These are phyloP conservation scores for Salix koriyanagi DNA, from an alignment of 345 rosid genomes.

Conservation along the genomic window DNA sequence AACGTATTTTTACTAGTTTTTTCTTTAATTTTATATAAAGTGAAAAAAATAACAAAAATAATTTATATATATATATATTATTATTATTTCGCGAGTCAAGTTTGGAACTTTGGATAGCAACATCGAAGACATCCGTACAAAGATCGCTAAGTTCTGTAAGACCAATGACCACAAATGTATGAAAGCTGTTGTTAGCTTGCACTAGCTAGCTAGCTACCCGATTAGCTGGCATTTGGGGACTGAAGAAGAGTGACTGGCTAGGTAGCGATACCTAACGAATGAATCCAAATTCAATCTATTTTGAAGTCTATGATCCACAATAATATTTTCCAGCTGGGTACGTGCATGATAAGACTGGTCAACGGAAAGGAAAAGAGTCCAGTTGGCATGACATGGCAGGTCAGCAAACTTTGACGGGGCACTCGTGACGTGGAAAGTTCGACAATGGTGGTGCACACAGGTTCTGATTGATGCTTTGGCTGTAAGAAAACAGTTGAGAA, in stretches of 20 bases:
- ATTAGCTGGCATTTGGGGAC: constrained; percentile 3
- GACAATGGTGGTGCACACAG: constrained; percentile 15
- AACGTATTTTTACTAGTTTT: no score
- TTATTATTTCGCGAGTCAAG: no score
- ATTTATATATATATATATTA: no score
- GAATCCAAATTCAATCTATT: constrained; percentile 8
- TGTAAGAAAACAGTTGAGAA: constrained; percentile 5
- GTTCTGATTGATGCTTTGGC: constrained; percentile 22
- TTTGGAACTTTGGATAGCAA: background rate
- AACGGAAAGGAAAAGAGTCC: constrained; percentile 2
- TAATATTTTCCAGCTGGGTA: constrained; percentile 4
- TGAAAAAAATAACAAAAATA: no score
- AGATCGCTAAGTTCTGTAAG: constrained; percentile 16
- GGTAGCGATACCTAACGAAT: constrained; percentile 24
- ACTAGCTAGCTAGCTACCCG: constrained; percentile 12
- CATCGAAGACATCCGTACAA: background rate
- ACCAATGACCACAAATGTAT: background rate
- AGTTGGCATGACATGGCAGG: constrained; percentile 19
- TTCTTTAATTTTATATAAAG: no score
- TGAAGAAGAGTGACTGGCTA: background rate
- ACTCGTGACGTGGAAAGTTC: constrained; percentile 11
- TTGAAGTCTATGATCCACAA: constrained; percentile 22
- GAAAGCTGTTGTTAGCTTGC: constrained; percentile 16
- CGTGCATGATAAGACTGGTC: constrained; percentile 20
- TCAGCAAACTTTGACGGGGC: constrained; percentile 16